These are phyloP conservation scores for Metschnikowia peoriensis DNA, from an alignment of 805 yeast genomes.

Conservation along the genomic window DNA sequence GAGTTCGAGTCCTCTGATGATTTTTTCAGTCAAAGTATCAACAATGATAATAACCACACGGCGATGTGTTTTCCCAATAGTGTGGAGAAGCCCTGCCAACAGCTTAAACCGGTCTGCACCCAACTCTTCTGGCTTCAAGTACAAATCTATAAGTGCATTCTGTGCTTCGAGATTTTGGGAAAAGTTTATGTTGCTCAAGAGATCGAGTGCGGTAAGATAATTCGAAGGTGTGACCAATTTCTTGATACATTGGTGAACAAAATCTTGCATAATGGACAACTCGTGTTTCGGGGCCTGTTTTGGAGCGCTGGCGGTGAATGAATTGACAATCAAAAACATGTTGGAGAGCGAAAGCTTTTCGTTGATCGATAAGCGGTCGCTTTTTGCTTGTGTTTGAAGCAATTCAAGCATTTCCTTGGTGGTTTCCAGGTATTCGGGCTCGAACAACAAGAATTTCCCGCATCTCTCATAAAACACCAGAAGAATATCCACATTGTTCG, in stretches of 20 bases:
- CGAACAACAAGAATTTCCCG: slow-evolving; percentile 62
- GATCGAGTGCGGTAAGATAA: slow-evolving; percentile 1
- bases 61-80: slow-evolving; percentile 30
- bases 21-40: slow-evolving; percentile 64
- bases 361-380: slow-evolving; percentile 48
- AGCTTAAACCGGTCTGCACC: slow-evolving; percentile 52
- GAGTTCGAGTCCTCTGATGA: slow-evolving; percentile 62
- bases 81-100: slow-evolving; percentile 47
- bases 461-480: slow-evolving; percentile 69
- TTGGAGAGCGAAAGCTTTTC: slow-evolving; percentile 60
- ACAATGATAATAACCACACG: slow-evolving; percentile 46
- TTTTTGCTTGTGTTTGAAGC: slow-evolving; percentile 49
- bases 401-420: slow-evolving; percentile 65
- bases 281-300: neutral
- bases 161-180: slow-evolving; percentile 36
- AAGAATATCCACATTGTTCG: slow-evolving; percentile 66
- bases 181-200: slow-evolving; percentile 42
- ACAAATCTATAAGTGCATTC: slow-evolving; percentile 34
- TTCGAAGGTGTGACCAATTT: slow-evolving; percentile 5
- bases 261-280: slow-evolving; percentile 12
- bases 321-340: slow-evolving; percentile 52
- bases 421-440: slow-evolving; percentile 52
- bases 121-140: slow-evolving; percentile 60
- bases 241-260: slow-evolving; percentile 13
- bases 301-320: slow-evolving; percentile 24